Percentiles rank a stretch among this genome's conserved stretches.
Evolutionary conservation across 495 filamentous ascomycete species (phyloP).

Genomic region (Talaromyces thailandensis): DNA sequence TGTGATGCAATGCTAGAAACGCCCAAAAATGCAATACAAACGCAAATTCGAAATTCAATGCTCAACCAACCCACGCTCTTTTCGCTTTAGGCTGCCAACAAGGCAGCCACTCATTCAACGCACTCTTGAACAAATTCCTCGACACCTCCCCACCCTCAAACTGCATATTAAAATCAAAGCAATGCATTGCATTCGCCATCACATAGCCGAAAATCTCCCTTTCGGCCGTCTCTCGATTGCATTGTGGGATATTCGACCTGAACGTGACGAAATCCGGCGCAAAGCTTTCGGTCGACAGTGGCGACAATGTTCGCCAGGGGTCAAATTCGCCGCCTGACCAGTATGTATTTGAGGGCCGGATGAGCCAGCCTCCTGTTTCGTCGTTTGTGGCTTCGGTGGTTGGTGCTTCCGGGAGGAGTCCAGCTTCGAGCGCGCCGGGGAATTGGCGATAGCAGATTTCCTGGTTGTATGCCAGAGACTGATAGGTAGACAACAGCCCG

Average conservation of each 20-base stretch:
- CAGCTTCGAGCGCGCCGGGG: conserved; percentile 33
- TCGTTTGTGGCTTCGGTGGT: conserved; percentile 27
- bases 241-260: conserved; percentile 35
- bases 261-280: conserved; percentile 28
- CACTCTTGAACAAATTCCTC: conserved; percentile 26
- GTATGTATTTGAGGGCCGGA: conserved; percentile 49
- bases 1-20: not conserved
- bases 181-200: conserved; percentile 38
- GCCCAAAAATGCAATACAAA: not conserved
- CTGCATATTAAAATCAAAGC: conserved; percentile 37
- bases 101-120: conserved; percentile 39
- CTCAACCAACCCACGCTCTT: conserved; percentile 3
- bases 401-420: conserved; percentile 35
- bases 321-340: conserved; percentile 49
- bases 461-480: conserved; percentile 41
- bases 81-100: conserved; percentile 23
- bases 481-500: conserved; percentile 40
- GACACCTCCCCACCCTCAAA: conserved; percentile 22
- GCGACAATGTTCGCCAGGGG: conserved; percentile 47
- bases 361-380: conserved; percentile 44
- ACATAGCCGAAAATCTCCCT: conserved; percentile 43
- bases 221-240: conserved; percentile 27
- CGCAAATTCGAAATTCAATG: not conserved
- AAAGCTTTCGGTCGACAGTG: conserved; percentile 33
- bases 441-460: conserved; percentile 45